Evolutionary conservation across 495 filamentous ascomycete genomes (phyloP).

Genomic region (Lophium mytilinum): DNA sequence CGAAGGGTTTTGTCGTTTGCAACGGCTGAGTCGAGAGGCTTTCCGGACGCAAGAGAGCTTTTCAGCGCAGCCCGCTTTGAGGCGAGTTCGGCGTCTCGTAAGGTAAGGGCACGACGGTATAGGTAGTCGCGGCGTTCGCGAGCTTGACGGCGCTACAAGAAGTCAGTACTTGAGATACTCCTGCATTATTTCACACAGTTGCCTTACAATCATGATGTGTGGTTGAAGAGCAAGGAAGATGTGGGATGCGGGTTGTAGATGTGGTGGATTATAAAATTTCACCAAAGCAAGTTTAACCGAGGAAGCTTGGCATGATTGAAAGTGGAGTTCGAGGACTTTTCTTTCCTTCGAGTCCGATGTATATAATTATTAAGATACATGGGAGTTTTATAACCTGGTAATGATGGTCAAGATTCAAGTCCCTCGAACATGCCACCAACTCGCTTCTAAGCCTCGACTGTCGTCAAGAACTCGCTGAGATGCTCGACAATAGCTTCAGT

Average conservation of each 20-base stretch:
- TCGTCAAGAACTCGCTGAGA: no score
- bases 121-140: constrained; percentile 90
- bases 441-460: no score
- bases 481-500: no score
- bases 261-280: background rate
- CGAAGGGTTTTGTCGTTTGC: constrained; percentile 82
- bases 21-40: constrained; percentile 77
- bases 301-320: no score
- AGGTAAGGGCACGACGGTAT: constrained; percentile 68
- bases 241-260: background rate
- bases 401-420: no score
- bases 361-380: no score
- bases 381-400: no score
- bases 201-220: background rate
- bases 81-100: constrained; percentile 85
- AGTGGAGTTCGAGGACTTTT: no score
- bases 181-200: background rate
- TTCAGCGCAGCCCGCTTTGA: constrained; percentile 84
- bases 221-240: background rate
- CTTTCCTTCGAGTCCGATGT: no score
- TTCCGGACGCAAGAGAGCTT: constrained; percentile 72
- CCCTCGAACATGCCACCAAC: no score
- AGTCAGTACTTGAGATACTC: background rate
- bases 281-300: no score
- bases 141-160: constrained; percentile 55